Base-by-base conservation (phyloP, 2,329 filamentous ascomycete genomes). In the Plectosphaerella plurivora region DNA sequence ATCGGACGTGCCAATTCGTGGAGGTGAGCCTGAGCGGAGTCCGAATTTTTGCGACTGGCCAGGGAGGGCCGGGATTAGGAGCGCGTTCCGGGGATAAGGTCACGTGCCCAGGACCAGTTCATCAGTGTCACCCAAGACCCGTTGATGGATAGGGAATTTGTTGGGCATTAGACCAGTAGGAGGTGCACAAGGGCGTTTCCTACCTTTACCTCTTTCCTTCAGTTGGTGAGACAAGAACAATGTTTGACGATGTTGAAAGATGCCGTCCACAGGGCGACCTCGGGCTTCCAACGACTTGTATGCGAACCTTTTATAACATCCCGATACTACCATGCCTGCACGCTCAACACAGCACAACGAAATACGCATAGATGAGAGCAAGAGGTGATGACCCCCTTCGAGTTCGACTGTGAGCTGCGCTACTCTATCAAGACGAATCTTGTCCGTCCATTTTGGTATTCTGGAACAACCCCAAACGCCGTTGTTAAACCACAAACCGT, bases 391-490 rank as follows among this genome's bases (percentile, higher is more conserved):
- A 16, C 2, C 41, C 41, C n/a, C 18, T 44, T 18, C 16, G 41
- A 44, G 16, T 44, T 44, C 16, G 41, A 44, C 41, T 18, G n/a
- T 20, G 41, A 44, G 16, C 41, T 44, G 41, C 47, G 47, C 47
- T 49, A 37, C 47, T 49, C 47, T 49, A 49, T 39, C 37, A 35
- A 24, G 24, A 41, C 47, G 47, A 37, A 39, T 49, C 37, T 41
- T 37, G 33, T 41, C 46, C 47, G 37, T 49, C 47, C 47, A 22
- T 49, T 39, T 41, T 49, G 47, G 47, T 49, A 49, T 57, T 53
- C 52, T 56, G 52, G 45, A 52, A 54, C 57, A 63, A 61, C 63
- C 64, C 64, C 51, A 60, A 66, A 66, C 64, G 65, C 65, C 62
- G 62, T 57, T 63, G 59, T 59, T 63, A 61, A 33, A 60, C 53